Evolutionary conservation across 1,284 basidiomycete genomes (phyloP).

Genomic region (Microbotryum intermedium): DNA sequence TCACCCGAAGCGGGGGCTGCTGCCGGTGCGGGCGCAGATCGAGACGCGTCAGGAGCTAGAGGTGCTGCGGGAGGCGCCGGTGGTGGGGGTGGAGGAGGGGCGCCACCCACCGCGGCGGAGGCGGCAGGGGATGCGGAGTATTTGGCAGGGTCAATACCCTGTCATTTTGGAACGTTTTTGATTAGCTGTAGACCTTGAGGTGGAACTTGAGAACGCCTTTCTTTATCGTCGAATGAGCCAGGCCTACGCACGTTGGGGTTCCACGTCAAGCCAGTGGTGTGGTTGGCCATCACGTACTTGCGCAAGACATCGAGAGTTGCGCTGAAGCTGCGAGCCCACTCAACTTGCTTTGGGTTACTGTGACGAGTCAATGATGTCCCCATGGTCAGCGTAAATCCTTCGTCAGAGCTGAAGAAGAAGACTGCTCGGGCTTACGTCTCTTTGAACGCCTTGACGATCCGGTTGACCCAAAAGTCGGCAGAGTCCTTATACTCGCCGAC

Average conservation of each 20-base stretch:
- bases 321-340: constrained; percentile 75
- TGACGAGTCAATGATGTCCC: constrained; percentile 1
- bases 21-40: constrained; percentile 44
- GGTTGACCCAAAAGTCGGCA: constrained; percentile 81
- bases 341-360: constrained; percentile 78
- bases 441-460: constrained; percentile 86
- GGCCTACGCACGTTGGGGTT: constrained; percentile 60
- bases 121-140: constrained; percentile 19
- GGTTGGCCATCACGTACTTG: constrained; percentile 76
- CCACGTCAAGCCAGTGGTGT: constrained; percentile 84
- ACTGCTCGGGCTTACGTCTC: constrained; percentile 56
- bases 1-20: constrained; percentile 48
- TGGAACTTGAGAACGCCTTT: neutral
- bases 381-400: neutral
- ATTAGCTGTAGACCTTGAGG: neutral
- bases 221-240: neutral
- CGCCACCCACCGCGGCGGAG: constrained; percentile 35
- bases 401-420: neutral
- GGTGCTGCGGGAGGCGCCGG: constrained; percentile 51
- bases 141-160: constrained; percentile 36
- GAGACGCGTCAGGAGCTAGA: no score
- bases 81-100: constrained; percentile 40
- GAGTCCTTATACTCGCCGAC: constrained; percentile 82
- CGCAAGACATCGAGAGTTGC: constrained; percentile 67
- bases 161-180: neutral